Evolutionary conservation across 306 rosid species (phyloP).

Genomic region (Dryas drummondii): DNA sequence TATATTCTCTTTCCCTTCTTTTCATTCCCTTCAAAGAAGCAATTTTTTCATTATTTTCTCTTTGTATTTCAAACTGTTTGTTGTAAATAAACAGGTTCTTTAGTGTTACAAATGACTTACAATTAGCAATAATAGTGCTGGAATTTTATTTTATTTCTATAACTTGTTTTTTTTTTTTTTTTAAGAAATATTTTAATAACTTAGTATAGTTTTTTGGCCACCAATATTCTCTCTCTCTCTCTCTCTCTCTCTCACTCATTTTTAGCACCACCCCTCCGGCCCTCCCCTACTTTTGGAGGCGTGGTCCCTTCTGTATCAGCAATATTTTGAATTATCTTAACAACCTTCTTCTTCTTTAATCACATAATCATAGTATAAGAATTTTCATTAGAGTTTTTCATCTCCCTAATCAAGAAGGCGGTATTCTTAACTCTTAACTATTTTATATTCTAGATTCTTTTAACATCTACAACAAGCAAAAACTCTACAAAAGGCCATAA

Average conservation of each 20-base stretch:
- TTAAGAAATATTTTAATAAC: too few species aligned
- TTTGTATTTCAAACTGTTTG: neutral
- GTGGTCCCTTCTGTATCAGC: slow-evolving; percentile 2
- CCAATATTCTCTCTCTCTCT: too few species aligned
- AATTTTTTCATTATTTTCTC: neutral
- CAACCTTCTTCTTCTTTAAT: neutral
- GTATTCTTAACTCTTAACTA: neutral
- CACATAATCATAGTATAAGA: neutral
- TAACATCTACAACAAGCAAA: neutral
- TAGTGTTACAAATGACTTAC: too few species aligned
- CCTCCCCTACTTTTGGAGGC: neutral
- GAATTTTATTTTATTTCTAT: too few species aligned
- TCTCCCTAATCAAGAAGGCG: neutral
- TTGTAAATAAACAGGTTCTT: neutral
- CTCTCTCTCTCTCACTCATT: too few species aligned
- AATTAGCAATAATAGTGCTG: too few species aligned
- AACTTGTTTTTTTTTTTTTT: too few species aligned
- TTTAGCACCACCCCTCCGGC: neutral
- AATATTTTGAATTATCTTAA: neutral
- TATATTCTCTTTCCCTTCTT: neutral
- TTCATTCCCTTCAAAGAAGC: slow-evolving; percentile 3
- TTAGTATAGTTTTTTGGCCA: too few species aligned
- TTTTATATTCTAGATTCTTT: neutral
- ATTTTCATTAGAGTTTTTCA: neutral
- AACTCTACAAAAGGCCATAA: neutral